Evolutionary conservation across 495 filamentous ascomycete species (phyloP), one percentile per base, ranked within the genome.

Genomic region (Lindgomyces ingoldianus): DNA sequence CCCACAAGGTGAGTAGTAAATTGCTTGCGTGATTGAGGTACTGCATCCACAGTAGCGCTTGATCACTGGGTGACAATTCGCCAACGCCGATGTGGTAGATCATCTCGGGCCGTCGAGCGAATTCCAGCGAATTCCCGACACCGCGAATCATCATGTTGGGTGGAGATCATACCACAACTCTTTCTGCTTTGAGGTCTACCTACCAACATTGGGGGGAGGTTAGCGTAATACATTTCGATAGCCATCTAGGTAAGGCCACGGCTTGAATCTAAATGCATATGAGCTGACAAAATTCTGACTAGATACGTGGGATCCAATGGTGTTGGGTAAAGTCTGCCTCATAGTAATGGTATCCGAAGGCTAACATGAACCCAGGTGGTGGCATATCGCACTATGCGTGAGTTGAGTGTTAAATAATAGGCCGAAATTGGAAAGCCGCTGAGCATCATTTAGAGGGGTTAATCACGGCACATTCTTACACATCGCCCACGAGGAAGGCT

Each of bases 151-250:
- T 83, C 46, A 78, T 76, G 1, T 68, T 83, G 0, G 81, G 81
- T 6, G 81, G 81, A 18, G 81, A 84, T 63, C 81, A 84, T 69
- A 81, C 80, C 8, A 82, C 80, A 1, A 81, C 81, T 0, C 65
- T 83, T 11, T 74, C 81, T 1, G 78, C 80, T 1, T 62, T 82
- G 65, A 62, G 81, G 44, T 81, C 78, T 11, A 76, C 77, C 8
- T 68, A 76, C 57, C 54, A 79, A 12, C 63, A 74, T 0, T 83
- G 76, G 74, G 81, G 80, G 0, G 60, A 74, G 21, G 75, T 84
- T 11, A 80, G 78, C 51, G 81, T 84, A 3, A 80, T 84, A 29
- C 81, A 84, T 70, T 82, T 84, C 70, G 81, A 84, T 68, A 77
- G 74, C 46, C 81, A 83, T 74, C 60, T 83, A 65, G 75, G 76